Percentiles rank a stretch among this genome's conserved stretches.
These are phyloP conservation scores for Ophiorrhiza pumila DNA, from an alignment of 257 asterid species.

Conservation along the genomic window DNA sequence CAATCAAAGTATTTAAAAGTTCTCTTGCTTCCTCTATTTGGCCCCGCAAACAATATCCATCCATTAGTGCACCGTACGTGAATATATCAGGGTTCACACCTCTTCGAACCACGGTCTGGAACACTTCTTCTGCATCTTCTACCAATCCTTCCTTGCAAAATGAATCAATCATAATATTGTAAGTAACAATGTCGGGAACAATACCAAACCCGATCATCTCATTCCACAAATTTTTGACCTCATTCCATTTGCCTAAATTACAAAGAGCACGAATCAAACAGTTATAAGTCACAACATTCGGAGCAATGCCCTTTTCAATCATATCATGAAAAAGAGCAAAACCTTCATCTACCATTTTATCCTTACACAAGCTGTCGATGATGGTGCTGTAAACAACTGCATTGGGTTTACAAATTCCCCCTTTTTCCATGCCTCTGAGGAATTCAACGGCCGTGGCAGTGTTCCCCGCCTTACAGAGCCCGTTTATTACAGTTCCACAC, in stretches of 20 bases:
- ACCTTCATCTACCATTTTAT: too few species aligned
- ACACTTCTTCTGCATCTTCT: too few species aligned
- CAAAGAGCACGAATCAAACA: conserved; percentile 17
- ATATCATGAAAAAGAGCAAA: conserved; percentile 2
- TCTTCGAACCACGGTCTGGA: not conserved
- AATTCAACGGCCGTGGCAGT: too few species aligned
- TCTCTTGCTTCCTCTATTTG: conserved; percentile 1
- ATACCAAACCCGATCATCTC: too few species aligned
- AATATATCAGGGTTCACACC: not conserved
- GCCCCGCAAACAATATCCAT: conserved; percentile 15
- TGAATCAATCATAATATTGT: too few species aligned
- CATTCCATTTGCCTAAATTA: conserved; percentile 17
- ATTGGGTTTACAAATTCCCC: too few species aligned
- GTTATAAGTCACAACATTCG: too few species aligned
- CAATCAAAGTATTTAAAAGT: not conserved
- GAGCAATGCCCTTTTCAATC: conserved; percentile 18
- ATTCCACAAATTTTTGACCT: conserved; percentile 8
- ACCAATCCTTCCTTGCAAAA: too few species aligned
- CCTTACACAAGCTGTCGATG: conserved; percentile 20
- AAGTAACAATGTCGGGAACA: too few species aligned
- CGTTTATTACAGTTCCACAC: conserved; percentile 21
- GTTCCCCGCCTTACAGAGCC: conserved; percentile 31
- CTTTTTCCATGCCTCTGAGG: too few species aligned
- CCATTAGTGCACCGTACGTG: conserved; percentile 3
- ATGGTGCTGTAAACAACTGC: too few species aligned